These are phyloP conservation scores for Camptophora hylomeconis DNA, from an alignment of 2,329 filamentous ascomycete species.

Conservation along the genomic window DNA sequence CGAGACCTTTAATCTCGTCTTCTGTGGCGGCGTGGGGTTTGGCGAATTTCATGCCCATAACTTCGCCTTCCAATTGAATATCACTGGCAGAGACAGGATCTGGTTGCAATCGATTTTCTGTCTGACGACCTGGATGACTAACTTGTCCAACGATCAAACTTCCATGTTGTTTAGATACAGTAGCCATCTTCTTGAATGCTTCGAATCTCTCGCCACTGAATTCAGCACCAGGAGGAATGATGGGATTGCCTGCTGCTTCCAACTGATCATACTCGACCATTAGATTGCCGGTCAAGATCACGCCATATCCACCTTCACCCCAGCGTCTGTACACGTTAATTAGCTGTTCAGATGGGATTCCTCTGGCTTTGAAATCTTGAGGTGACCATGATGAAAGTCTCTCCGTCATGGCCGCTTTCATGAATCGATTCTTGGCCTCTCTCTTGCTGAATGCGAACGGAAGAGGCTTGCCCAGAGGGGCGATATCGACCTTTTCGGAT, in stretches of 20 bases:
- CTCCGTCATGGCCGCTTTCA: slow-evolving; percentile 58
- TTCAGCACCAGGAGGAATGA: slow-evolving; percentile 41
- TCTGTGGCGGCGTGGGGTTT: slow-evolving; percentile 23
- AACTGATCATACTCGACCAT: slow-evolving; percentile 50
- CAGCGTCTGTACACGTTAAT: slow-evolving; percentile 48
- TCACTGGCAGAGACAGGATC: slow-evolving; percentile 41
- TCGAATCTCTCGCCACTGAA: slow-evolving; percentile 47
- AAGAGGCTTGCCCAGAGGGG: slow-evolving; percentile 35
- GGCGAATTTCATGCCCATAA: slow-evolving; percentile 22
- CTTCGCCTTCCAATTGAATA: slow-evolving; percentile 28
- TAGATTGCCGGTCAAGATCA: slow-evolving; percentile 51
- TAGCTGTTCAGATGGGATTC: slow-evolving; percentile 39
- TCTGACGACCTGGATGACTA: slow-evolving; percentile 51
- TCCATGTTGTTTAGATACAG: slow-evolving; percentile 42
- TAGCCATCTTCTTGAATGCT: slow-evolving; percentile 44
- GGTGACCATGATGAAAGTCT: slow-evolving; percentile 49
- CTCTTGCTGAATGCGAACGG: slow-evolving; percentile 39
- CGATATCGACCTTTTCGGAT: slow-evolving; percentile 1
- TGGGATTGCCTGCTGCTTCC: slow-evolving; percentile 44
- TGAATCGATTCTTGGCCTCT: slow-evolving; percentile 49
- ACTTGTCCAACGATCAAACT: slow-evolving; percentile 48
- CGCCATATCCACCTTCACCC: slow-evolving; percentile 45
- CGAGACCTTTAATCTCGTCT: slow-evolving; percentile 36
- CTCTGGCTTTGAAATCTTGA: slow-evolving; percentile 37
- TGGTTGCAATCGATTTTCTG: slow-evolving; percentile 29